phyloP scores from a whole-genome alignment of 345 rosid genomes.

The Bruguiera gymnorhiza region DNA sequence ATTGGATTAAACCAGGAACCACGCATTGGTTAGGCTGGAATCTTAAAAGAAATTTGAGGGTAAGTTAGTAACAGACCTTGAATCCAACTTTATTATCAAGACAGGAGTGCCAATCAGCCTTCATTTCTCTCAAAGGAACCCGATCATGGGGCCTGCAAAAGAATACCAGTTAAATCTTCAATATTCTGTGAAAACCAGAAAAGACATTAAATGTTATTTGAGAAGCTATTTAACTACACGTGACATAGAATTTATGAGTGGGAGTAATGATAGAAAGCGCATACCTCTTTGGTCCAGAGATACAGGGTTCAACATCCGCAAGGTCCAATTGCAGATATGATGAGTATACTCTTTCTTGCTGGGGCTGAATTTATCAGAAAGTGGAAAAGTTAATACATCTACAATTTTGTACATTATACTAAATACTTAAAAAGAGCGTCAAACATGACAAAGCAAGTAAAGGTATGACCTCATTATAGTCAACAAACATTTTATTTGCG shows the following conservation, averaged over 20 bases:
- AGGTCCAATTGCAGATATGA: constrained; percentile 76
- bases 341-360: constrained; percentile 70
- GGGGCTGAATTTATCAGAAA: constrained; percentile 50
- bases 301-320: constrained; percentile 80
- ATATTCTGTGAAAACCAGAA: background rate
- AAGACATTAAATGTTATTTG: background rate
- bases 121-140: constrained; percentile 87
- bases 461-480: constrained; percentile 67
- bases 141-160: constrained; percentile 89
- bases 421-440: background rate
- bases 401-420: constrained; percentile 10
- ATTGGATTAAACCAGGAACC: no score
- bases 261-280: background rate
- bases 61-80: constrained; percentile 50
- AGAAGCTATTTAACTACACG: background rate
- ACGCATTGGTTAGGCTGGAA: no score
- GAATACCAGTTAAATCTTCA: background rate
- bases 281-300: constrained; percentile 97
- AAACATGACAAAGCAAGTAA: background rate
- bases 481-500: constrained; percentile 95
- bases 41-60: background rate
- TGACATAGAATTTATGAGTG: background rate
- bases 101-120: constrained; percentile 96
- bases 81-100: constrained; percentile 84
- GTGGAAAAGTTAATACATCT: no score